phyloP scores from a whole-genome alignment of 164 flowering plant species.

The Warburgia ugandensis region DNA sequence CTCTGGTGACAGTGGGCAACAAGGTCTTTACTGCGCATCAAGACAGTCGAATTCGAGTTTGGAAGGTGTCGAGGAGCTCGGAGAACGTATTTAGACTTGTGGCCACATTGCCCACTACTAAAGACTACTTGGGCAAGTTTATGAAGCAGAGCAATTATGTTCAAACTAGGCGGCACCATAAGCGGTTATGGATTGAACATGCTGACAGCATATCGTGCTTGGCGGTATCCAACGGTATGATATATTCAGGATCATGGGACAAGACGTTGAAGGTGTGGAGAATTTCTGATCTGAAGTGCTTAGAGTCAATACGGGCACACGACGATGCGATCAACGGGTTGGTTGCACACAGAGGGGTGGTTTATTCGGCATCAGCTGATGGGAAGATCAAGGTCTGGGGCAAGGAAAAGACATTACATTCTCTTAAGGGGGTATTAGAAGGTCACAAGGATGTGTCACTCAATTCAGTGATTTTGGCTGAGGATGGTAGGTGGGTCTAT shows the following conservation, averaged over 20 bases:
- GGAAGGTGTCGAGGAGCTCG: constrained; percentile 75
- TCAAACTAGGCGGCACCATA: constrained; percentile 65
- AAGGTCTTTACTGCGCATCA: constrained; percentile 92
- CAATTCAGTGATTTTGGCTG: constrained; percentile 57
- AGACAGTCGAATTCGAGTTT: constrained; percentile 77
- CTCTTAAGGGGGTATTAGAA: constrained; percentile 45
- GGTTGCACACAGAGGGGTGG: constrained; percentile 40
- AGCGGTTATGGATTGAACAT: constrained; percentile 89
- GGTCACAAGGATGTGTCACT: constrained; percentile 80
- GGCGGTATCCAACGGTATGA: constrained; percentile 49
- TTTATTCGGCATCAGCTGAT: constrained; percentile 87
- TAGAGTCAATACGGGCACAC: constrained; percentile 86
- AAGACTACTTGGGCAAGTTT: constrained; percentile 80
- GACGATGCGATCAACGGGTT: constrained; percentile 87
- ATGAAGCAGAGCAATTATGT: constrained; percentile 90
- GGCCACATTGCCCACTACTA: constrained; percentile 72
- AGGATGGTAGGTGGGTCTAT: constrained; percentile 57
- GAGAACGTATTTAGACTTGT: constrained; percentile 68
- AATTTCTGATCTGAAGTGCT: constrained; percentile 72
- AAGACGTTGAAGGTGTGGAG: constrained; percentile 92
- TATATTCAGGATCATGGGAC: constrained; percentile 98
- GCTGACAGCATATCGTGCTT: constrained; percentile 89
- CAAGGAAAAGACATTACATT: constrained; percentile 29
- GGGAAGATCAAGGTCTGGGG: constrained; percentile 89
- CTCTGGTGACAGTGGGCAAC: constrained; percentile 61